These are phyloP conservation scores for Davidsoniella neocaledoniae DNA, from an alignment of 2,329 filamentous ascomycete species.

Conservation along the genomic window DNA sequence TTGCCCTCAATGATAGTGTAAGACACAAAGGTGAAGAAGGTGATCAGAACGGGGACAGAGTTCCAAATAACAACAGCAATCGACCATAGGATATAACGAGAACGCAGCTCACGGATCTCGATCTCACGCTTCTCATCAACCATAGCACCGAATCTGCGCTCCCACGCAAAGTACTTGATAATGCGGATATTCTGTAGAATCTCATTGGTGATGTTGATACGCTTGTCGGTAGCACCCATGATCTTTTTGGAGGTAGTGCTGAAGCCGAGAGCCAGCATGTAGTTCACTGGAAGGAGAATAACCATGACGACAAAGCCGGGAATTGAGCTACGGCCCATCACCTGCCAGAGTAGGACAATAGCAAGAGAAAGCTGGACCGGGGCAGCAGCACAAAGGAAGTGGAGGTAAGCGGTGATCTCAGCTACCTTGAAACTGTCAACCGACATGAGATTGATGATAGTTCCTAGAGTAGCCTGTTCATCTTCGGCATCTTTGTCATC, in stretches of 20 bases:
- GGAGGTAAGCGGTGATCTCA: conserved; percentile 84
- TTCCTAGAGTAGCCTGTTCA: conserved; percentile 77
- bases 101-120: conserved; percentile 64
- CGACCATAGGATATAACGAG: conserved; percentile 82
- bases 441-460: conserved; percentile 99
- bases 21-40: conserved; percentile 86
- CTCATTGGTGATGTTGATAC: conserved; percentile 93
- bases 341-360: conserved; percentile 65
- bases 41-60: conserved; percentile 85
- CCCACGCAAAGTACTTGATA: conserved; percentile 99
- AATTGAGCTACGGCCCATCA: conserved; percentile 85
- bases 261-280: conserved; percentile 74
- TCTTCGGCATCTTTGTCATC: conserved; percentile 28
- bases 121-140: conserved; percentile 74
- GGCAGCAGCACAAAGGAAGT: conserved; percentile 85
- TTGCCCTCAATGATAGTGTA: conserved; percentile 86
- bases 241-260: conserved; percentile 77
- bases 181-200: conserved; percentile 94
- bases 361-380: conserved; percentile 77
- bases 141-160: conserved; percentile 69
- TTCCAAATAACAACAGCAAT: conserved; percentile 90
- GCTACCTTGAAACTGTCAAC: conserved; percentile 98
- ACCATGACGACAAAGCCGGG: conserved; percentile 86
- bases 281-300: conserved; percentile 76
- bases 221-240: conserved; percentile 81